Evolutionary conservation across 2,329 filamentous ascomycete species (phyloP), one percentile per base, ranked within the genome.

Genomic region (Alternaria infectoria): DNA sequence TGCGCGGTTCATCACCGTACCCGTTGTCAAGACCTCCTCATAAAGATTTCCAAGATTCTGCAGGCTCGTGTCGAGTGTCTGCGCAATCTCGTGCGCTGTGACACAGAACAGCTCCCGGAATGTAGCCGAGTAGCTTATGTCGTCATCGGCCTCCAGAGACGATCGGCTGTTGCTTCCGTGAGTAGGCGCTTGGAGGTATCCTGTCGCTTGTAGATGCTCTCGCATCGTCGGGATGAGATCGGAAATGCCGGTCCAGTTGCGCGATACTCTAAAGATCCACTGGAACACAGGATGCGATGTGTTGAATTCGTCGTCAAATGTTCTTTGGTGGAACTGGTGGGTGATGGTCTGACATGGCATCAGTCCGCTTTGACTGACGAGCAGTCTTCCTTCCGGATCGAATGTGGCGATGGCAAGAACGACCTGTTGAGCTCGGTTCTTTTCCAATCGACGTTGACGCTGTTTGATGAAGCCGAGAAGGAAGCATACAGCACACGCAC

Each of bases 61-160:
- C 2, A 95, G 80, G 4, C 86, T 84, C 45, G 87, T 86, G 63
- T 88, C 87, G 66, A 94, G 83, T 56, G 88, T 86, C 12, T 87
- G 84, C 1, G 93, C 91, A 8, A 97, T 86, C n/a, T 89, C 87
- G 6, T 89, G 84, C 1, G 93, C 93, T 3, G 93, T 91, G 10
- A 93, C 85, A 73, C 92, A 96, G 77, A 96, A 97, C 10, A 94
- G 84, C 74, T 96, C 92, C 23, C 92, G 89, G 76, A 97, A 93
- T 2, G 94, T 85, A 15, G 90, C 82, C 32, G 92, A 90, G 76
- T 95, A 95, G 63, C 92, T 86, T 11, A 88, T 59, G 84, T 91
- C 86, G 56, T 90, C 87, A 12, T 88, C 82, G 21, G 49, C 59
- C 11, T 62, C 67, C 12, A 70, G 54, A 2, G 74, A 74, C 3